Evolutionary conservation across 2,329 filamentous ascomycete genomes (phyloP), one percentile per base, ranked within the genome.

Genomic region (Colletotrichum sp.): DNA sequence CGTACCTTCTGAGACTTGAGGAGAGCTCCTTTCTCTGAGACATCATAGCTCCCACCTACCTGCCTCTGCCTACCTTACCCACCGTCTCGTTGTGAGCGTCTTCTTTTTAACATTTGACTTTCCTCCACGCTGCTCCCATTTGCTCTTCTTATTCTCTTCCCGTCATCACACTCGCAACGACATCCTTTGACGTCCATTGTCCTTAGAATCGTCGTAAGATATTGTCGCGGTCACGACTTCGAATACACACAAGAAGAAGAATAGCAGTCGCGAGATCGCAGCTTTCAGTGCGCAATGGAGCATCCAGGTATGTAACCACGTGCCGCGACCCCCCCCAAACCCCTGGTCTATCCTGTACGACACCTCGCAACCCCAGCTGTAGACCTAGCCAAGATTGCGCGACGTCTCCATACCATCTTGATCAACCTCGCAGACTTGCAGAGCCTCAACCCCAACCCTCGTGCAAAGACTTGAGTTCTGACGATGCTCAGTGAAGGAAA

Each of bases 401-500:
- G 16, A 62, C 34, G 29, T 62, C 13, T n/a, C 19, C 29, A 13
- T 57, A 27, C 12, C 22, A 5, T 57, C 12, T 44, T 7, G 19
- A 44, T n/a, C 39, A 44, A 3, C 52, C 52, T 57, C 15, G 52
- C 22, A 57, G 29, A 19, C 29, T 61, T 19, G 44, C 30, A 44
- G 12, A 16, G 34, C 19, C 30, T 9, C 30, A 39, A n/a, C 15
- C 12, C 25, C 29, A 30, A 61, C 4, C 13, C 22, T 13, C 52
- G 15, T 32, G 57, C 6, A 15, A 57, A 44, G 19, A 9, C 65
- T 55, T 44, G 66, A 1, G 39, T 44, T n/a, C 75, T 78, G 73
- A 68, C 15, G 77, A 44, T 34, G 55, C 30, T 12, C 80, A 88
- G 88, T 87, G 69, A 85, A 83, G 69, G 93, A 98, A 77, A 93